Evolutionary conservation across 805 yeast species (phyloP).

Genomic region (Candida peoriensis): DNA sequence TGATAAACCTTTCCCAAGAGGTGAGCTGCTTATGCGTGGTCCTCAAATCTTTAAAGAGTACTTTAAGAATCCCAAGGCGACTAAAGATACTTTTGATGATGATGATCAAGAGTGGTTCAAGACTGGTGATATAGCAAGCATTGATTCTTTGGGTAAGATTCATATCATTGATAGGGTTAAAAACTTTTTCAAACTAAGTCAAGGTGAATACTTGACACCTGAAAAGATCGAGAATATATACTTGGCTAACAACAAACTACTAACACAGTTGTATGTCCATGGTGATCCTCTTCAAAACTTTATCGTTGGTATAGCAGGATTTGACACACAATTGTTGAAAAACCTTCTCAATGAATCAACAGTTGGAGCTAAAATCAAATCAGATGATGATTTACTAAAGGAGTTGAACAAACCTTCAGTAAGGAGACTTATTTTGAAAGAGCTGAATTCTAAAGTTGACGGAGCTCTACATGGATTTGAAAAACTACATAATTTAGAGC

Average conservation of each 20-base stretch:
- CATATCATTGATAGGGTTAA: constrained; percentile 57
- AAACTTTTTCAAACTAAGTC: constrained; percentile 59
- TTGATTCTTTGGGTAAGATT: constrained; percentile 31
- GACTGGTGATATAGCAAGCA: constrained; percentile 51
- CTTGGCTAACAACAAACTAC: constrained; percentile 35
- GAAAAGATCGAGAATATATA: constrained; percentile 59
- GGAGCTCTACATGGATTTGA: constrained; percentile 54
- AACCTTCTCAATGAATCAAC: constrained; percentile 8
- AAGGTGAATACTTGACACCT: constrained; percentile 58
- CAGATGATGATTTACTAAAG: constrained; percentile 9
- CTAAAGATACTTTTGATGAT: constrained; percentile 33
- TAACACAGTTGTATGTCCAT: constrained; percentile 46
- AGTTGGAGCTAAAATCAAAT: constrained; percentile 4
- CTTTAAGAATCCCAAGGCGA: constrained; percentile 44
- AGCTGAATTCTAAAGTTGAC: constrained; percentile 35
- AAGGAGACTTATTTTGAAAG: constrained; percentile 28
- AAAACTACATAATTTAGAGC: constrained; percentile 47
- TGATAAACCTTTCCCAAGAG: constrained; percentile 43
- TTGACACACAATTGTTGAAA: constrained; percentile 35
- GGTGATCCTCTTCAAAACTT: constrained; percentile 50
- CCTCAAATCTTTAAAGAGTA: constrained; percentile 50
- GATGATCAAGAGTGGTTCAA: constrained; percentile 49
- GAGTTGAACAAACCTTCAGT: constrained; percentile 14
- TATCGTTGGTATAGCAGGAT: constrained; percentile 52
- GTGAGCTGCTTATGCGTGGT: constrained; percentile 55